Conservation (phyloP, 768 basidiomycete species). For the Lactarius akahatsu region DNA sequence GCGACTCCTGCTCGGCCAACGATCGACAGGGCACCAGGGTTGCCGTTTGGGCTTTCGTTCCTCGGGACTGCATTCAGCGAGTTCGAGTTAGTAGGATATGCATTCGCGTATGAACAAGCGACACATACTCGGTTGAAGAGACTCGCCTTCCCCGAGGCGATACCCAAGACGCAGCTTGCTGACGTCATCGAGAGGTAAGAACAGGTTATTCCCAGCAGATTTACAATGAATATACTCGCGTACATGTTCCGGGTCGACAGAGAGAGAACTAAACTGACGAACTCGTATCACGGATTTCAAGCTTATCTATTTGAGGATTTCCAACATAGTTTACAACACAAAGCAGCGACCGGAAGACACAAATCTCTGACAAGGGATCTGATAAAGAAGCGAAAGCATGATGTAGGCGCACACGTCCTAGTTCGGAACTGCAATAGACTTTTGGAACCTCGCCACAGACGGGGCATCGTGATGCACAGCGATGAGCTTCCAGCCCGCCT, state of each 20-base stretch:
- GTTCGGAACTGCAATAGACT: background rate
- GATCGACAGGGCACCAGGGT: slow-evolving; percentile 30
- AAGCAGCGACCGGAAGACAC: background rate
- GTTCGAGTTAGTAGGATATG: slow-evolving; percentile 31
- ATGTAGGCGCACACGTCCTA: background rate
- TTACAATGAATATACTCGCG: background rate
- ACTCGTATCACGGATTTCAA: background rate
- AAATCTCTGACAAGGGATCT: background rate
- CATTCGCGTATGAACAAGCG: slow-evolving; percentile 35
- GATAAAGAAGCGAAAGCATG: background rate
- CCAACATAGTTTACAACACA: background rate
- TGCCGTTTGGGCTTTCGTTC: slow-evolving; percentile 33
- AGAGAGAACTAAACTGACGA: background rate
- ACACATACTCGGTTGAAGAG: slow-evolving; percentile 32
- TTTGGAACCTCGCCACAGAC: background rate
- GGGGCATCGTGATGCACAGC: background rate
- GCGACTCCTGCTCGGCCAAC: slow-evolving; percentile 25
- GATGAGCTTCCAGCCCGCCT: background rate
- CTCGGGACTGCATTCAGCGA: slow-evolving; percentile 35
- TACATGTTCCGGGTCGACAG: background rate
- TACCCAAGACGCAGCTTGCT: slow-evolving; percentile 33
- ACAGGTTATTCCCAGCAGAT: background rate
- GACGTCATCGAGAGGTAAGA: slow-evolving; percentile 25
- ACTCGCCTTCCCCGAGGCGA: slow-evolving; percentile 29
- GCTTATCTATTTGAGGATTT: background rate